Evolutionary conservation across 176 grass and related monocot species (phyloP).

Genomic region (Triticum turgidum): DNA sequence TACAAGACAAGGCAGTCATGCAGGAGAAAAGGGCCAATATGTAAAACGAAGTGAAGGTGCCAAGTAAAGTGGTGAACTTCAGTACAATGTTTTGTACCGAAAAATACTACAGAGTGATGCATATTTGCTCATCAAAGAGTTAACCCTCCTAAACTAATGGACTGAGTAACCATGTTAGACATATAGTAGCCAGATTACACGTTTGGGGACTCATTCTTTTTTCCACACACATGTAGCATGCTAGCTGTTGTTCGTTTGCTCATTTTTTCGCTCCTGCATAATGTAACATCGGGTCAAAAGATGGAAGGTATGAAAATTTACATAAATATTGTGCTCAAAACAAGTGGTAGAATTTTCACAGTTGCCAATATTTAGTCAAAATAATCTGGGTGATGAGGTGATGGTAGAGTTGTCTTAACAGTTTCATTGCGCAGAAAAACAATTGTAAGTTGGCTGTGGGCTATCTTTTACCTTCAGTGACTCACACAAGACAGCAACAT

Average conservation of each 20-base stretch:
- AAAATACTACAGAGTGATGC: background rate
- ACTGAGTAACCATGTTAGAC: background rate
- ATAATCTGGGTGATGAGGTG: background rate
- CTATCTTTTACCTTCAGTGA: constrained; percentile 11
- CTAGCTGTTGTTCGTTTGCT: background rate
- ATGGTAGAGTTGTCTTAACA: constrained; percentile 7
- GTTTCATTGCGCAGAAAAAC: background rate
- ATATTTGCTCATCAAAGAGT: background rate
- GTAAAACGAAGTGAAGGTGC: background rate
- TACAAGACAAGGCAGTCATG: background rate
- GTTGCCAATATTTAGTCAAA: constrained; percentile 6
- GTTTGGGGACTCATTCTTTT: background rate
- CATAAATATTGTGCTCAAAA: background rate
- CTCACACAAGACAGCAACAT: background rate
- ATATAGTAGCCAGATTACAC: background rate
- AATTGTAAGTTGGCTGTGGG: background rate
- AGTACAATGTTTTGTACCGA: background rate
- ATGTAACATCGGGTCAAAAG: constrained; percentile 7
- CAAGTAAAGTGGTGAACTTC: background rate
- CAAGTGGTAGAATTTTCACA: background rate
- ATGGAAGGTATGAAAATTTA: background rate
- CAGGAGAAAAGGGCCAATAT: background rate
- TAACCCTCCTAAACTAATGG: background rate
- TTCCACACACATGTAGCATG: background rate
- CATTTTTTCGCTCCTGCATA: background rate